Evolutionary conservation across 2,329 filamentous ascomycete genomes (phyloP), one percentile per base, ranked within the genome.

Genomic region (Venturiaceae sp.): DNA sequence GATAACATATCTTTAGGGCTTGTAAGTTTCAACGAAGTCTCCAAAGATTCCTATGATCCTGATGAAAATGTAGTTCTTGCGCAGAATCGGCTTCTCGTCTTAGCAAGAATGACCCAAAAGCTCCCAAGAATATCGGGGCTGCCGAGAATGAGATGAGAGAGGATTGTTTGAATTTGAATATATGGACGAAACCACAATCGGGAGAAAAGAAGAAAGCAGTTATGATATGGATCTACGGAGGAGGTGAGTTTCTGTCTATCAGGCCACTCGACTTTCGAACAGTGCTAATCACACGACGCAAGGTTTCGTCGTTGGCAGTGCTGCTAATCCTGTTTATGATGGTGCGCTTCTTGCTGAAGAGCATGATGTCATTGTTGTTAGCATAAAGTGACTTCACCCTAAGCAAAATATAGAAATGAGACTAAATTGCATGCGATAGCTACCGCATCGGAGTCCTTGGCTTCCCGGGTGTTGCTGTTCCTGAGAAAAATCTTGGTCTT

Each of bases 391-490:
- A 19, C 9, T 9, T 26, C 14, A 11, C 9, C 14, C 9, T 26
- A 23, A 26, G 11, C 9, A 50, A 9, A 23, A 9, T 50, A 26
- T 11, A 11, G 11, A 23, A 19, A 13, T 9, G 21, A n/a, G n/a
- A n/a, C n/a, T n/a, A 11, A 23, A 3, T 7, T n/a, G 23, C 5
- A 11, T 4, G 30, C 23, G 21, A 11, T 23, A 50, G 53, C 23
- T 83, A 84, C 63, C 77, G 81, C 2, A 66, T 83, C 1, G 81
- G 81, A 58, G 66, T 80, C 1, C 76, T 83, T 55, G 81, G 81
- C 0, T 84, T 83, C 64, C 70, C 83, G 1, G 75, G 79, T 19
- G 66, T 70, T 3, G 74, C 75, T 1, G 57, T 60, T 33, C 57
- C 58, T 5, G 34, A 60, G 16, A 63, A 62, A 53, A 83, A 83